Conservation (phyloP, 108 stramenopile species). For the Cyclotella distinguenda region DNA sequence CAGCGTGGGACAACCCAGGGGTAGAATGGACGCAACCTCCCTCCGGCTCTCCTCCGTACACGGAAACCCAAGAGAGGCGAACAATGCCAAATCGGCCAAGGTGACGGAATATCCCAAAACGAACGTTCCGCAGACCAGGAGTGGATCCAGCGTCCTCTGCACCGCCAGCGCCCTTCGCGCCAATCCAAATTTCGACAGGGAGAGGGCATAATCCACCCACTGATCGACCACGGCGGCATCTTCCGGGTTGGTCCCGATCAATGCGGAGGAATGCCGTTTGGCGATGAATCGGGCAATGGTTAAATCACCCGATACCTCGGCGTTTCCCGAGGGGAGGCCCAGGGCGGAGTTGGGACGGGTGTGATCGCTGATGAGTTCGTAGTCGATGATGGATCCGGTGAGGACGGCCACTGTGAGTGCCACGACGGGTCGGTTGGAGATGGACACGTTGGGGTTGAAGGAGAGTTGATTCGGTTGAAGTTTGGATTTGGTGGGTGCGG, state of each 20-base stretch:
- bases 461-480: slow-evolving; percentile 65
- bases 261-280: slow-evolving; percentile 5
- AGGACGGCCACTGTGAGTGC: slow-evolving; percentile 69
- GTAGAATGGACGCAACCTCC: slow-evolving; percentile 21
- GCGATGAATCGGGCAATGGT: slow-evolving; percentile 76
- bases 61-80: slow-evolving; percentile 75
- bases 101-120: slow-evolving; percentile 73
- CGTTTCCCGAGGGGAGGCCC: slow-evolving; percentile 45
- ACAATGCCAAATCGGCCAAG: slow-evolving; percentile 90
- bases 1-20: slow-evolving; percentile 28
- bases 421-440: slow-evolving; percentile 74
- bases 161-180: slow-evolving; percentile 58
- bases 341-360: slow-evolving; percentile 47
- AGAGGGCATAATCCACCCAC: slow-evolving; percentile 89
- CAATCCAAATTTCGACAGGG: slow-evolving; percentile 54
- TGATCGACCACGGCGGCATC: slow-evolving; percentile 70
- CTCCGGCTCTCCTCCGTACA: slow-evolving; percentile 42
- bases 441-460: slow-evolving; percentile 74
- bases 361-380: slow-evolving; percentile 66
- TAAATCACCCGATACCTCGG: slow-evolving; percentile 64
- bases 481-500: slow-evolving; percentile 19
- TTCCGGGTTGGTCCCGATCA: slow-evolving; percentile 26
- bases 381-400: slow-evolving; percentile 66
- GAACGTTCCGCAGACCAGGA: slow-evolving; percentile 62
- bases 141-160: slow-evolving; percentile 67